Evolutionary conservation across 148 eudicot genomes (phyloP).

Genomic region (Drosera capensis): DNA sequence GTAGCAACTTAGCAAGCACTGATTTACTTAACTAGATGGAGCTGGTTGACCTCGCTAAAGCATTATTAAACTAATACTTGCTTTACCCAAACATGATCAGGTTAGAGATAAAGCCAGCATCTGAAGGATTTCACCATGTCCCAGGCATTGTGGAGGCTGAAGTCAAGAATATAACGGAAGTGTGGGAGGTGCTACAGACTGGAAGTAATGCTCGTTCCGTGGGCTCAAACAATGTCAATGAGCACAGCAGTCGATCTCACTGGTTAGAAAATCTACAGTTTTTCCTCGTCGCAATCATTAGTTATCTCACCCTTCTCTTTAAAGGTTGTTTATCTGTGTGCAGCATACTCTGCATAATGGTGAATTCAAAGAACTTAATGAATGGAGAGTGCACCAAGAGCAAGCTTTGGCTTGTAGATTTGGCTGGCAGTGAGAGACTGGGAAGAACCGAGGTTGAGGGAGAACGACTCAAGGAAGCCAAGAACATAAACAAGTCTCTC

Average conservation of each 20-base stretch:
- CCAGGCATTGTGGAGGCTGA: slow-evolving; percentile 88
- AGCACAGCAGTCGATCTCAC: slow-evolving; percentile 95
- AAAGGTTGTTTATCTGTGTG: background rate
- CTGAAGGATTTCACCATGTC: slow-evolving; percentile 73
- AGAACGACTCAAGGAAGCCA: slow-evolving; percentile 89
- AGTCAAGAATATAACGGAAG: slow-evolving; percentile 55
- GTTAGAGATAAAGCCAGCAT: slow-evolving; percentile 75
- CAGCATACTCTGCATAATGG: slow-evolving; percentile 80
- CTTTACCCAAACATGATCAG: too few relatives aligned
- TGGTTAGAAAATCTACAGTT: slow-evolving; percentile 26
- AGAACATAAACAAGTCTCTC: slow-evolving; percentile 75
- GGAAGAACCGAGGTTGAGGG: slow-evolving; percentile 86
- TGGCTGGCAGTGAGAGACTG: slow-evolving; percentile 97
- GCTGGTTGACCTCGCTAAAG: too few relatives aligned
- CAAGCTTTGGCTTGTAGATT: slow-evolving; percentile 96
- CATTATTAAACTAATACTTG: too few relatives aligned
- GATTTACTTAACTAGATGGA: too few relatives aligned
- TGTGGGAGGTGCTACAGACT: slow-evolving; percentile 68
- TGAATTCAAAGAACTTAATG: slow-evolving; percentile 64
- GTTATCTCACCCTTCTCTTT: background rate
- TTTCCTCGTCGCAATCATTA: background rate
- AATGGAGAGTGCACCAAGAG: slow-evolving; percentile 90
- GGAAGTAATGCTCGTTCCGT: slow-evolving; percentile 90
- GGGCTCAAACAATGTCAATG: slow-evolving; percentile 91
- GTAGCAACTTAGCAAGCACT: too few relatives aligned